These are phyloP conservation scores for Ogataea kodamae DNA, from an alignment of 805 yeast genomes.

Conservation along the genomic window DNA sequence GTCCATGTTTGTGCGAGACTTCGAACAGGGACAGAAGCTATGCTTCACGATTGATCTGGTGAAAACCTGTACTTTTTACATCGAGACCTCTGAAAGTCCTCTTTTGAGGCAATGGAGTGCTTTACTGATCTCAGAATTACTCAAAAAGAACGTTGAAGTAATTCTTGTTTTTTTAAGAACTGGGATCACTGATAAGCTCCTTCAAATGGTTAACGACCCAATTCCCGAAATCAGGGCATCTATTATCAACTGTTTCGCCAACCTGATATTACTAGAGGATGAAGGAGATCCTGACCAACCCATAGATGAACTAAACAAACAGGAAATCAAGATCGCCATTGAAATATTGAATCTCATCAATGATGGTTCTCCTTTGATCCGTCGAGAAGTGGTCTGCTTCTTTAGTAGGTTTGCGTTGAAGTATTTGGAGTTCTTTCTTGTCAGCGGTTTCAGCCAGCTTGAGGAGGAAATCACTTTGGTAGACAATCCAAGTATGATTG, in stretches of 20 bases:
- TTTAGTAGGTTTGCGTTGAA: slow-evolving; percentile 70
- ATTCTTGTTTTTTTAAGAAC: slow-evolving; percentile 66
- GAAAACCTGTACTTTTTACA: slow-evolving; percentile 60
- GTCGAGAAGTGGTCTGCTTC: slow-evolving; percentile 79
- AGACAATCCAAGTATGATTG: slow-evolving; percentile 58
- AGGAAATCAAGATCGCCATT: slow-evolving; percentile 67
- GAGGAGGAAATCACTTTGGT: slow-evolving; percentile 72
- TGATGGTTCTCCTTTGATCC: slow-evolving; percentile 86
- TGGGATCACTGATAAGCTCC: slow-evolving; percentile 54
- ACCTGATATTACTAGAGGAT: slow-evolving; percentile 50
- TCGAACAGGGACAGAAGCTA: slow-evolving; percentile 72
- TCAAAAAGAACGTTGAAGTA: slow-evolving; percentile 71
- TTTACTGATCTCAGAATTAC: slow-evolving; percentile 69
- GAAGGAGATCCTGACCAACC: slow-evolving; percentile 31
- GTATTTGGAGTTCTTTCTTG: slow-evolving; percentile 71
- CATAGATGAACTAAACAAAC: slow-evolving; percentile 50
- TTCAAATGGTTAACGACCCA: slow-evolving; percentile 71
- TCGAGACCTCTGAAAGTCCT: slow-evolving; percentile 76
- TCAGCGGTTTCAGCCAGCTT: slow-evolving; percentile 80
- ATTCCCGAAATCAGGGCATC: slow-evolving; percentile 95
- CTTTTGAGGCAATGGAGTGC: slow-evolving; percentile 90
- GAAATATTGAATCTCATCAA: slow-evolving; percentile 64
- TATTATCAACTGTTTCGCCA: slow-evolving; percentile 66
- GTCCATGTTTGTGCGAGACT: slow-evolving; percentile 79
- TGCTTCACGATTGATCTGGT: slow-evolving; percentile 74